A percentile compares a stretch with the other conserved stretches of the same genome.
Evolutionary conservation across 2,329 filamentous ascomycete species (phyloP).

Genomic region (Botrytis elliptica): DNA sequence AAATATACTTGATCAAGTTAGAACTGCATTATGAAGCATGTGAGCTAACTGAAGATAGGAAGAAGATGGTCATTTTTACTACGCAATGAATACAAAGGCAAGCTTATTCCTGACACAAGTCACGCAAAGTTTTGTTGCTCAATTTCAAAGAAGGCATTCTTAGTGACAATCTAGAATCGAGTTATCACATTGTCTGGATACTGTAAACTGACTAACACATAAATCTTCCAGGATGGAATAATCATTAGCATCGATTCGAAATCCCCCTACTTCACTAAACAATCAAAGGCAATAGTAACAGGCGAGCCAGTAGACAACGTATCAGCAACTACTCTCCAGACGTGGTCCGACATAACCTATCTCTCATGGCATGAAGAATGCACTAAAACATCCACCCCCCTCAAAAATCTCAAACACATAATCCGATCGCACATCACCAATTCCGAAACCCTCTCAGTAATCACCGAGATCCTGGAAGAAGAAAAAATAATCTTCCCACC

Average conservation of each 20-base stretch:
- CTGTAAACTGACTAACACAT: not conserved
- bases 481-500: not conserved
- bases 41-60: not conserved
- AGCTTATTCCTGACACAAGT: not conserved
- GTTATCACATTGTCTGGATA: accelerated
- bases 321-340: not conserved
- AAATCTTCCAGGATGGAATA: not conserved
- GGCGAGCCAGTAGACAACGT: not conserved
- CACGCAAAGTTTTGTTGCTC: not conserved
- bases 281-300: not conserved
- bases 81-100: not conserved
- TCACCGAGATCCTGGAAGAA: not conserved
- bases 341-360: not conserved
- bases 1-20: not conserved
- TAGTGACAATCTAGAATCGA: not conserved
- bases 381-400: not conserved
- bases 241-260: not conserved
- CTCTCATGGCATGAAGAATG: not conserved
- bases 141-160: not conserved
- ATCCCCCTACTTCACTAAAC: not conserved
- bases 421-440: not conserved
- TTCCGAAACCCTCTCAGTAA: not conserved
- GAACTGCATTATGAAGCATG: not conserved
- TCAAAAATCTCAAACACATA: not conserved
- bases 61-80: not conserved